Conservation (phyloP, 1,139 yeast genomes). For the Debaryomycetaceae sp. region DNA sequence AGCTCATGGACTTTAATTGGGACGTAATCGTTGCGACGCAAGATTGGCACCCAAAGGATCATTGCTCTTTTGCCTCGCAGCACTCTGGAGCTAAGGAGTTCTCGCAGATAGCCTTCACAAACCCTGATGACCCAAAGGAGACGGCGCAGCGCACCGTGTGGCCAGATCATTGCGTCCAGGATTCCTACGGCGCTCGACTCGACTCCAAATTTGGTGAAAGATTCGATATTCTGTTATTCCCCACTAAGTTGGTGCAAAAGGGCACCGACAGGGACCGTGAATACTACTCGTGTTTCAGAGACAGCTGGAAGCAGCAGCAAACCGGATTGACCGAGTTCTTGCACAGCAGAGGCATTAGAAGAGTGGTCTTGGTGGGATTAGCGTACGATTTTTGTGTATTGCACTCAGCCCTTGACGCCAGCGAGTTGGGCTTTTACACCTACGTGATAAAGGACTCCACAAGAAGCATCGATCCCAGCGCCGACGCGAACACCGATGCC, state of each 20-base stretch:
- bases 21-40: constrained; percentile 63
- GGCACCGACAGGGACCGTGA: constrained; percentile 73
- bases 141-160: constrained; percentile 52
- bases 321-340: constrained; percentile 61
- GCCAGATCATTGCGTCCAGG: constrained; percentile 91
- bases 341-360: constrained; percentile 39
- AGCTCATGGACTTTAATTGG: constrained; percentile 49
- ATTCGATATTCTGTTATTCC: constrained; percentile 19
- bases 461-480: constrained; percentile 32
- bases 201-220: constrained; percentile 38
- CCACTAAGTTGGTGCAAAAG: constrained; percentile 50
- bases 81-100: constrained; percentile 53
- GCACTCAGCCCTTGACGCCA: constrained; percentile 69
- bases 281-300: constrained; percentile 85
- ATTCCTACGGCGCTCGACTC: constrained; percentile 60
- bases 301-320: constrained; percentile 66
- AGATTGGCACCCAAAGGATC: constrained; percentile 86
- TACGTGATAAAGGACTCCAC: constrained; percentile 53
- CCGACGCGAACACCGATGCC: constrained; percentile 22
- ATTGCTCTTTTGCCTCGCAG: constrained; percentile 75
- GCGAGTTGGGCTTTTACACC: constrained; percentile 57
- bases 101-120: constrained; percentile 42
- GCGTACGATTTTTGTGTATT: constrained; percentile 86
- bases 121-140: constrained; percentile 41
- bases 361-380: constrained; percentile 73